Evolutionary conservation across 306 rosid genomes (phyloP).

Genomic region (Cicer chorassanicum): DNA sequence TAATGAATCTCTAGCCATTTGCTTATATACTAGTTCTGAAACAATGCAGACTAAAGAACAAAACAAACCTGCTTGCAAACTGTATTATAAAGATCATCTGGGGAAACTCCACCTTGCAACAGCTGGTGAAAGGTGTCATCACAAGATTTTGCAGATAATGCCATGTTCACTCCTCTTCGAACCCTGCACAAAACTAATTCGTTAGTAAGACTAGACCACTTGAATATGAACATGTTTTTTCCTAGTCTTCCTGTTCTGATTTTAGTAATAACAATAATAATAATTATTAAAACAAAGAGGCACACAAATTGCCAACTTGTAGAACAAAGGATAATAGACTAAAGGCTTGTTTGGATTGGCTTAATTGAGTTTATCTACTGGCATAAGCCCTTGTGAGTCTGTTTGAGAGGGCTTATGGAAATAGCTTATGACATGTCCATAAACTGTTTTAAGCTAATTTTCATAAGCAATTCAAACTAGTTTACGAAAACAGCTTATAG

Average conservation of each 20-base stretch:
- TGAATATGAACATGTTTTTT: background rate
- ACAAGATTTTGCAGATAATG: conserved; percentile 72
- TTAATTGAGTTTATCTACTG: too few species aligned
- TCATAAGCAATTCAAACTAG: too few species aligned
- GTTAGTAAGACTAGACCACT: background rate
- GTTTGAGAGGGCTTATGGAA: too few species aligned
- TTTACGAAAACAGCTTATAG: too few species aligned
- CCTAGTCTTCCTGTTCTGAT: conserved; percentile 16
- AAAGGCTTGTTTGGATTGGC: too few species aligned
- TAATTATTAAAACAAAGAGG: background rate
- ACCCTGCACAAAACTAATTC: conserved; percentile 58
- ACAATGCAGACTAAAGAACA: conserved; percentile 23
- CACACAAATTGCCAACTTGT: background rate
- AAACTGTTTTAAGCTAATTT: too few species aligned
- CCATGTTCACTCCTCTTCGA: conserved; percentile 64
- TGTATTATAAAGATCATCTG: conserved; percentile 72
- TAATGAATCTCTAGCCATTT: background rate
- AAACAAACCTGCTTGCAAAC: conserved; percentile 83
- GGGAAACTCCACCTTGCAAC: conserved; percentile 71
- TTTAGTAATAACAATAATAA: background rate
- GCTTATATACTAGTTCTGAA: conserved; percentile 8
- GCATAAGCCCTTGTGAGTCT: too few species aligned
- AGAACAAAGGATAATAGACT: background rate
- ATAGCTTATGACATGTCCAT: too few species aligned
- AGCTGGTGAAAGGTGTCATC: conserved; percentile 77